These are phyloP conservation scores for Ophiostoma australiae DNA, from an alignment of 2,329 filamentous ascomycete species.

Conservation along the genomic window DNA sequence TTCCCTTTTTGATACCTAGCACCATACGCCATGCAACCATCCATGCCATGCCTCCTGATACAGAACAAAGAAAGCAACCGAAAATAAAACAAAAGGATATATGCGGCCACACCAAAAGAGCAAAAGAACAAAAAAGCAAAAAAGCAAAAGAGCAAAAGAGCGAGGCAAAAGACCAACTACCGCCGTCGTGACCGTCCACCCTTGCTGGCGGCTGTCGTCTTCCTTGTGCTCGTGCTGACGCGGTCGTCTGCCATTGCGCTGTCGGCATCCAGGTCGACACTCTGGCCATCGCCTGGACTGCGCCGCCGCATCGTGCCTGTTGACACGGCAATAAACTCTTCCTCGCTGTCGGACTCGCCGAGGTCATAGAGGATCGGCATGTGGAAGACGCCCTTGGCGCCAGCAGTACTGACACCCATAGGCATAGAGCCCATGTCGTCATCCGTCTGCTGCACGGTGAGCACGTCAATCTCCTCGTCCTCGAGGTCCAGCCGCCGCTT, in stretches of 20 bases:
- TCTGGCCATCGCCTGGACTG: slow-evolving; percentile 69
- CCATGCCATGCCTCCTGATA: slow-evolving; percentile 2
- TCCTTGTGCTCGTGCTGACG: slow-evolving; percentile 35
- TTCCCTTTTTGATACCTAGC: neutral
- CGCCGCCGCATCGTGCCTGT: slow-evolving; percentile 82
- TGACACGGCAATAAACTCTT: slow-evolving; percentile 67
- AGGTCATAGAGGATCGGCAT: slow-evolving; percentile 94
- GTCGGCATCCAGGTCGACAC: slow-evolving; percentile 49
- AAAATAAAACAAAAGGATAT: neutral
- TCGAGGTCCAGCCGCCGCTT: slow-evolving; percentile 85
- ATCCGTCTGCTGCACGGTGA: slow-evolving; percentile 67
- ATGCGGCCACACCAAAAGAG: neutral
- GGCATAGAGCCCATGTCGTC: slow-evolving; percentile 48
- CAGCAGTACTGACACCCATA: slow-evolving; percentile 32
- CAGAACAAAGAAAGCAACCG: neutral
- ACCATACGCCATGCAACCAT: neutral
- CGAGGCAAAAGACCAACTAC: slow-evolving; percentile 1
- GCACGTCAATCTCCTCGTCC: slow-evolving; percentile 87
- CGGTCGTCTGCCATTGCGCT: slow-evolving; percentile 41
- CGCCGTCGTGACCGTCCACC: slow-evolving; percentile 3
- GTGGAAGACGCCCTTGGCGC: slow-evolving; percentile 51
- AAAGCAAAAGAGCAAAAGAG: neutral
- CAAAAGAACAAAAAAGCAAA: neutral
- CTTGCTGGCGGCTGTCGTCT: slow-evolving; percentile 41
- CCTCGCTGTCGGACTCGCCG: slow-evolving; percentile 90